A percentile compares a stretch with the other conserved stretches of the same genome.
phyloP scores from a whole-genome alignment of 164 flowering plant genomes.

The Warburgia ugandensis region DNA sequence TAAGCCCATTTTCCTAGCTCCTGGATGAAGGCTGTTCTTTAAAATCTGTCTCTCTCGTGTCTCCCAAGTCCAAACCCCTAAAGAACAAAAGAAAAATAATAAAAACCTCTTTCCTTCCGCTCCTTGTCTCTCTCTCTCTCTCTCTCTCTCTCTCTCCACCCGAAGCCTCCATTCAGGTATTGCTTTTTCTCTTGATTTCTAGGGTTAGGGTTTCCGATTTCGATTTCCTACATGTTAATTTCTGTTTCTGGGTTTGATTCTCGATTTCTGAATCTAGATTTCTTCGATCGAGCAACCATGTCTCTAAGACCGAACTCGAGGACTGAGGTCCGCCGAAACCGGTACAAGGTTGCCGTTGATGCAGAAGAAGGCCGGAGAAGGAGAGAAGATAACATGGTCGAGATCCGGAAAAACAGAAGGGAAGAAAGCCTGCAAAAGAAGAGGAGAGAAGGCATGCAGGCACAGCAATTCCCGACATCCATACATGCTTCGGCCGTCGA shows the following conservation, averaged over 20 bases:
- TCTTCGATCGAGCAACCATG: conserved; percentile 29
- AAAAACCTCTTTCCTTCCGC: conserved; percentile 1
- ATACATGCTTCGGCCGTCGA: conserved; percentile 33
- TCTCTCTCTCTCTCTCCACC: neutral
- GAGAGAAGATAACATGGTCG: conserved; percentile 79
- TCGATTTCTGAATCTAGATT: neutral
- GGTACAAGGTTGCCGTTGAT: conserved; percentile 82
- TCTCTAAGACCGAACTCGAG: conserved; percentile 68
- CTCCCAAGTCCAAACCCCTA: neutral
- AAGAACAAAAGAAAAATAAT: neutral
- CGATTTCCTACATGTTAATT: neutral
- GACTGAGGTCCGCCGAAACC: conserved; percentile 65
- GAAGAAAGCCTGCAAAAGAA: conserved; percentile 71
- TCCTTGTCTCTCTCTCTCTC: neutral
- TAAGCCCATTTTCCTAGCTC: neutral
- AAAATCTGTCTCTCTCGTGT: neutral
- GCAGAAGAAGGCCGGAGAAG: conserved; percentile 76
- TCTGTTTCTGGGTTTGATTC: neutral
- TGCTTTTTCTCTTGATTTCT: neutral
- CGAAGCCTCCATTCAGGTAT: neutral
- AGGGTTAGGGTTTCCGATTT: neutral
- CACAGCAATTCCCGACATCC: conserved; percentile 35
- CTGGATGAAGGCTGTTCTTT: neutral
- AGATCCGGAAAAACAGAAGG: conserved; percentile 70
- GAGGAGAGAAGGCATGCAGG: conserved; percentile 61